Base-by-base conservation (phyloP, 495 filamentous ascomycete species). In the Lichenothelia convexa region DNA sequence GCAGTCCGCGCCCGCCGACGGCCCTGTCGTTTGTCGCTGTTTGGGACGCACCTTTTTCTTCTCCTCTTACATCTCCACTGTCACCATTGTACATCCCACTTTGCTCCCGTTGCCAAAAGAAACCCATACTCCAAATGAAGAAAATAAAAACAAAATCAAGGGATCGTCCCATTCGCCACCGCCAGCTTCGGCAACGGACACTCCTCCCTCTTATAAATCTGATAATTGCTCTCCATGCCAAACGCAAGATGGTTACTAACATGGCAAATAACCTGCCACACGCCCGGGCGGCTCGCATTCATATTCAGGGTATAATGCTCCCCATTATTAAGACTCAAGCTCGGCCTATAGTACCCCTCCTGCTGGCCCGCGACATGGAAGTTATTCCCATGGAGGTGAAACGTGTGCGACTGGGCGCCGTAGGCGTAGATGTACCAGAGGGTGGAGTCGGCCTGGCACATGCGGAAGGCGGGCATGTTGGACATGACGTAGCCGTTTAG, bases 401-500 rank as follows among this genome's bases (percentile, higher is more conserved):
- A 38, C 3, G 38, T 34, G 32, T 45, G 42, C 7, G 18, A 31
- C 6, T 32, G 32, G 15, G 16, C 11, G 8, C 42, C 42, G 15
- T 34, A 34, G 9, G 36, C 42, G 30, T 32, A 35, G 4, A 42
- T 18, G 26, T 45, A 45, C 42, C 42, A 45, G 31, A 45, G 41
- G 39, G 36, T 33, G 8, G 34, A 35, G 31, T 45, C 42, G 31
- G 30, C 37, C 3, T 41, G 24, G 32, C 42, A 45, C 39, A 42
- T 45, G 16, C 42, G 32, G 38, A 38, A 45, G 4, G 32, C 20
- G 3, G 42, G 42, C 15, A 31, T 41, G 42, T 45, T 45, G 21
- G 39, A 21, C 20, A 42, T 41, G 15, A 45, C 33, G 33, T 45
- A 45, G 32, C 42, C 42, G 24, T 45, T 45, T 22, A 41, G 41